These are phyloP conservation scores for Starmera dryadoides DNA, from an alignment of 805 yeast genomes.

Conservation along the genomic window DNA sequence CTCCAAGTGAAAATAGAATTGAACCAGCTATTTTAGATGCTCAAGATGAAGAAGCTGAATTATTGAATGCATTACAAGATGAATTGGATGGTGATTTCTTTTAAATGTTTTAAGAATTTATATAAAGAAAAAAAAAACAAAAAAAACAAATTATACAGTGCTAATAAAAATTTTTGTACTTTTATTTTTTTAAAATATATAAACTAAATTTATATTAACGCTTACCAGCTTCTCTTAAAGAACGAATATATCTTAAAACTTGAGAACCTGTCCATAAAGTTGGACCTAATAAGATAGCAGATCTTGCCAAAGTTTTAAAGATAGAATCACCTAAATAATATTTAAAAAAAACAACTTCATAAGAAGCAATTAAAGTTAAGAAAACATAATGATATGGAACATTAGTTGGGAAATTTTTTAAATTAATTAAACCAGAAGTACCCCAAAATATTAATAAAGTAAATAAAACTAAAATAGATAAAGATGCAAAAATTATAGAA, in stretches of 20 bases:
- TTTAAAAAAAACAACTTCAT: conserved; percentile 19
- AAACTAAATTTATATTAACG: conserved; percentile 7
- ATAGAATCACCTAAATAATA: conserved; percentile 19
- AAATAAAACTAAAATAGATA: conserved; percentile 10
- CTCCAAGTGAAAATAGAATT: conserved; percentile 30
- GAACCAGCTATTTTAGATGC: conserved; percentile 6
- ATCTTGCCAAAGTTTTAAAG: conserved; percentile 15
- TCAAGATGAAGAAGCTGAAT: conserved; percentile 19
- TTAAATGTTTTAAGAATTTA: conserved; percentile 1
- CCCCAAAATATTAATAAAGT: conserved; percentile 13
- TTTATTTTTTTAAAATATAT: neutral
- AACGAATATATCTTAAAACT: conserved; percentile 19
- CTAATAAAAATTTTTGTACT: neutral
- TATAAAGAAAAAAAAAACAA: neutral
- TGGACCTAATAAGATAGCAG: conserved; percentile 15
- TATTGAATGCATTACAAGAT: conserved; percentile 18
- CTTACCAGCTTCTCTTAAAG: conserved; percentile 20
- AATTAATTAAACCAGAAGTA: conserved; percentile 13
- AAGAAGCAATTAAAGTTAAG: conserved; percentile 11
- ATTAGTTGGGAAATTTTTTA: conserved; percentile 13
- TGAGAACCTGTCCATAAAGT: conserved; percentile 21
- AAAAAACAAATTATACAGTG: neutral
- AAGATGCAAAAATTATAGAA: conserved; percentile 12
- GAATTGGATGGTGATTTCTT: conserved; percentile 20
- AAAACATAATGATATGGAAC: conserved; percentile 9